Evolutionary conservation across 2,329 filamentous ascomycete genomes (phyloP).

Genomic region (Chrysoporthe deuterocubensis): DNA sequence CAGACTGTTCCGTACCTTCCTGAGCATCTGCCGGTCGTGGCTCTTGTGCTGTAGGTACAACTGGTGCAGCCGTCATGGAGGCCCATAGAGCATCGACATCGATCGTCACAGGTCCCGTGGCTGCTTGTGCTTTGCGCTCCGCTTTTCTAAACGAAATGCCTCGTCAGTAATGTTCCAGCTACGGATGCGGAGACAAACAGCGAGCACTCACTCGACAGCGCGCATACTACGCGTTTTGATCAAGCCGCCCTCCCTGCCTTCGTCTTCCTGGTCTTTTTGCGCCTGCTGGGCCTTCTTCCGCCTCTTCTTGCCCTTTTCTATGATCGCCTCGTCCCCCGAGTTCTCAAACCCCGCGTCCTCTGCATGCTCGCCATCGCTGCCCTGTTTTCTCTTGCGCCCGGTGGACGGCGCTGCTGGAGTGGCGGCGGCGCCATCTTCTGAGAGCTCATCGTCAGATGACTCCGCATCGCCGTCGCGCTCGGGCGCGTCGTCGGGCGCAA

Average conservation of each 20-base stretch:
- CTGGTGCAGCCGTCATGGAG: conserved; percentile 60
- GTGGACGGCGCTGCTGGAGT: conserved; percentile 30
- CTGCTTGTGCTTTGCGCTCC: conserved; percentile 57
- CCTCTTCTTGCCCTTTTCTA: conserved; percentile 60
- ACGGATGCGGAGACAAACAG: neutral
- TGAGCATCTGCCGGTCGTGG: conserved; percentile 7
- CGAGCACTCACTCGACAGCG: conserved; percentile 60
- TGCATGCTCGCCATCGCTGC: conserved; percentile 37
- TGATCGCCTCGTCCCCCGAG: conserved; percentile 74
- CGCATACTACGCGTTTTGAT: conserved; percentile 76
- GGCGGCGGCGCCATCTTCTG: conserved; percentile 36
- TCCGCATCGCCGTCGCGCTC: conserved; percentile 41
- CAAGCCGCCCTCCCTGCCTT: conserved; percentile 63
- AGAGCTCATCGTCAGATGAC: conserved; percentile 55
- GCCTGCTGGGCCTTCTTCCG: conserved; percentile 46
- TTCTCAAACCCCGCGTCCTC: conserved; percentile 62
- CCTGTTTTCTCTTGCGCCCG: conserved; percentile 40
- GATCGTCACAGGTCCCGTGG: conserved; percentile 65
- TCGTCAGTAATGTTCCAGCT: conserved; percentile 18
- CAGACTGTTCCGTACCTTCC: neutral
- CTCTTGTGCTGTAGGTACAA: conserved; percentile 33
- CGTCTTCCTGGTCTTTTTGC: conserved; percentile 48
- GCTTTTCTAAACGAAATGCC: conserved; percentile 50
- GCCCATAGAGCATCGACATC: conserved; percentile 75
- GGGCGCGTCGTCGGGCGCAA: conserved; percentile 61